Base-by-base conservation (phyloP, 2,329 filamentous ascomycete genomes). In the Ceratocystis ficicola region DNA sequence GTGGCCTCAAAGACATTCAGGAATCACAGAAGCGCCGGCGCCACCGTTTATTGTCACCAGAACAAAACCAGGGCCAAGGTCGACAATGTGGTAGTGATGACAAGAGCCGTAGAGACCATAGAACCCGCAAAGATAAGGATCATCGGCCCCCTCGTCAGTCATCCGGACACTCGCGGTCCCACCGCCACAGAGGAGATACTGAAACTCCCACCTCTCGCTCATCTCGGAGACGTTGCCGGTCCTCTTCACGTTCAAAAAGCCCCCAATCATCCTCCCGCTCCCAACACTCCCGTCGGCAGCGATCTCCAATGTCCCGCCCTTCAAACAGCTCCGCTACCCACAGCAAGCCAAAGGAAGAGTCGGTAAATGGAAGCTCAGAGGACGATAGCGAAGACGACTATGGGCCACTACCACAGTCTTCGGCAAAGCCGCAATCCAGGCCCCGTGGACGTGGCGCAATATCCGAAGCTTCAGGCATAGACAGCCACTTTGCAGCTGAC, bases 401-500 rank as follows among this genome's bases (percentile, higher is more conserved):
- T 22, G 65, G 65, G 2, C 65, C 65, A 25, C 63, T 28, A 30
- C 62, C 65, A 22, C 25, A 41, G 17, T 59, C 57, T 10, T 44
- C 28, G 1, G 41, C 44, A 32, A 50, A 64, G 17, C 55, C 57
- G 1, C 80, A 64, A 22, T 50, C 63, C 1, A 80, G 76, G 65
- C 76, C 79, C n/a, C 85, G 89, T 32, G 90, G 90, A 8, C 84
- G 90, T 48, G 90, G 90, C 46, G 83, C 83, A 15, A 79, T 83
- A 48, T 77, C 80, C 3, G 80, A 80, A 1, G 75, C 77, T 4
- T 86, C 85, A 30, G 85, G 83, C 8, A 95, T 96, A 69, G 91
- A 96, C 72, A 79, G 82, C 28, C 89, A 89, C 64, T 97, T 96
- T 74, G 86, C 87, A 0, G 77, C 84, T 1, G 81, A 78, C 62